Conservation (phyloP, 2,329 filamentous ascomycete genomes). For the Aspergillus niger region DNA sequence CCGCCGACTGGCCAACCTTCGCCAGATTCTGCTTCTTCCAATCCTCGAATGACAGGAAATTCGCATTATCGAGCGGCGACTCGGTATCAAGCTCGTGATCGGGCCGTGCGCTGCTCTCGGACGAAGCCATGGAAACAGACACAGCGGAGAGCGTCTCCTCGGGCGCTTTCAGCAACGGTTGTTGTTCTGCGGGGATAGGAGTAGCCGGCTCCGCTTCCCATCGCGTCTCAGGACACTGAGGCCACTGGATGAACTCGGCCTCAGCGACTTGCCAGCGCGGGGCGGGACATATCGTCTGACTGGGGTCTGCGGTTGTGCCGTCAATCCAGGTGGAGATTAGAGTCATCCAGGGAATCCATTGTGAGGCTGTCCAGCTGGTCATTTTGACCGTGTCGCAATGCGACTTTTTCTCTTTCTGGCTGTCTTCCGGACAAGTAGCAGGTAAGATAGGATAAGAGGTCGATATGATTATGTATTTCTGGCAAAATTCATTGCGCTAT, state of each 20-base stretch:
- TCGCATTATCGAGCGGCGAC: conserved; percentile 69
- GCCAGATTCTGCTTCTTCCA: conserved; percentile 95
- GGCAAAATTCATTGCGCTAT: neutral
- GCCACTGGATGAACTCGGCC: conserved; percentile 27
- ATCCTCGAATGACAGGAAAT: conserved; percentile 96
- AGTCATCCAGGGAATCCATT: conserved; percentile 14
- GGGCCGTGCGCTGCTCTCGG: conserved; percentile 16
- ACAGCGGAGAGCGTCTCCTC: conserved; percentile 6
- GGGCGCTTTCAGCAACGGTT: neutral
- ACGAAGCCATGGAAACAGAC: conserved; percentile 3
- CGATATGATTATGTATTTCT: neutral
- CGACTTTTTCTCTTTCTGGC: neutral
- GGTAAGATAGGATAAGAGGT: neutral
- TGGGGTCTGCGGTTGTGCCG: conserved; percentile 11
- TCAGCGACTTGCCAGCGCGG: conserved; percentile 20
- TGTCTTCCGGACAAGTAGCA: neutral
- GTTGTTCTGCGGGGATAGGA: neutral
- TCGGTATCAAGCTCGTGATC: conserved; percentile 61
- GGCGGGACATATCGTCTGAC: conserved; percentile 24
- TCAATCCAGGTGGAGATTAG: conserved; percentile 16
- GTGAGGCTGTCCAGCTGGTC: conserved; percentile 16
- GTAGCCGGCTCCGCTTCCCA: conserved; percentile 17
- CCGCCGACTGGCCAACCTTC: conserved; percentile 77
- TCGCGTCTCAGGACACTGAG: conserved; percentile 29
- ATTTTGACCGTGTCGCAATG: neutral